Conservation (phyloP, 2,329 filamentous ascomycete genomes). For the Diplodia scrobiculata region DNA sequence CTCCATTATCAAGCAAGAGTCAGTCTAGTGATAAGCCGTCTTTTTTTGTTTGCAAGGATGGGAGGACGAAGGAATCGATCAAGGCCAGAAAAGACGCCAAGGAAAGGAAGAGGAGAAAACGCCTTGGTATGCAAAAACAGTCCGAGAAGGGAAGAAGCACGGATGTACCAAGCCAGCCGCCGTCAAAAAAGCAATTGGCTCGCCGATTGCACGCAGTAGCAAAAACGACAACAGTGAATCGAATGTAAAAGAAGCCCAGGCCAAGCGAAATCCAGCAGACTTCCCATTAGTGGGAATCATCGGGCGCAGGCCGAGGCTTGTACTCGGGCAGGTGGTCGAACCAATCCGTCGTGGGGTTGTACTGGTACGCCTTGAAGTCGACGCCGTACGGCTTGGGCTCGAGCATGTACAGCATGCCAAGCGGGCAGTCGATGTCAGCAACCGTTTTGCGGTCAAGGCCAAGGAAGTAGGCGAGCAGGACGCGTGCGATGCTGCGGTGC, state of each 20-base stretch:
- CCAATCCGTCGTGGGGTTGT: conserved; percentile 74
- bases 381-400: conserved; percentile 98
- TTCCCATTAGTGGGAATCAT: conserved; percentile 2
- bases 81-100: neutral
- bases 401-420: conserved; percentile 91
- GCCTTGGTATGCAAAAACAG: conserved; percentile 7
- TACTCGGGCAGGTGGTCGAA: conserved; percentile 88
- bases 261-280: neutral
- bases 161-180: conserved; percentile 2
- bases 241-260: neutral
- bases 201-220: conserved; percentile 12
- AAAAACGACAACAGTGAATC: conserved; percentile 20
- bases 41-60: neutral
- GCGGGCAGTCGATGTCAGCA: conserved; percentile 87
- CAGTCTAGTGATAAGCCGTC: neutral
- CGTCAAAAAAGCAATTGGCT: neutral
- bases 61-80: neutral
- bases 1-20: neutral
- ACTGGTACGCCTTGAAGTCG: conserved; percentile 93
- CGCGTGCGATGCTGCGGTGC: conserved; percentile 87
- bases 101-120: neutral
- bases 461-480: conserved; percentile 95
- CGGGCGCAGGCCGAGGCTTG: conserved; percentile 55
- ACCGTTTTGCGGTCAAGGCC: conserved; percentile 88
- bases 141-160: neutral